Evolutionary conservation across 768 basidiomycete species (phyloP).

Genomic region (Boletus reticulatus): DNA sequence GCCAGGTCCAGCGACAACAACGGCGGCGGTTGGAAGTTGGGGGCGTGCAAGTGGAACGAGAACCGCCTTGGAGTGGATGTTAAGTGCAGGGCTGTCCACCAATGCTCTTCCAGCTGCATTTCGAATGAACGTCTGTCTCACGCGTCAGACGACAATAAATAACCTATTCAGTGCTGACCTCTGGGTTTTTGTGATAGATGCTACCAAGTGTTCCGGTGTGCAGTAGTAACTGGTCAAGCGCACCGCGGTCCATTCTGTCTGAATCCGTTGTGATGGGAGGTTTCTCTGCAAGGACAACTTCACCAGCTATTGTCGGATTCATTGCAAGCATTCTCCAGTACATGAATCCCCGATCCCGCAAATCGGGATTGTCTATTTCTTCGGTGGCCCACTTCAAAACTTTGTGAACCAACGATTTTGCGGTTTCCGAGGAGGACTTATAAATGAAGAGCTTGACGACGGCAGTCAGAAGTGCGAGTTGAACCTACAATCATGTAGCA

Average conservation of each 20-base stretch:
- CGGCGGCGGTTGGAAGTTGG: slow-evolving; percentile 40
- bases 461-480: slow-evolving; percentile 91
- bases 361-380: slow-evolving; percentile 96
- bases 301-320: slow-evolving; percentile 83
- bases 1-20: slow-evolving; percentile 61
- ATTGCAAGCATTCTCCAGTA: slow-evolving; percentile 98
- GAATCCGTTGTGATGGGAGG: slow-evolving; percentile 98
- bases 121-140: slow-evolving; percentile 83
- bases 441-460: slow-evolving; percentile 95
- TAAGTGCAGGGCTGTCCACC: slow-evolving; percentile 85
- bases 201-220: slow-evolving; percentile 94
- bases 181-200: slow-evolving; percentile 98
- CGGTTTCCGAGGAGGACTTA: slow-evolving; percentile 76
- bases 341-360: slow-evolving; percentile 97
- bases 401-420: slow-evolving; percentile 90
- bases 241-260: slow-evolving; percentile 95
- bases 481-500: slow-evolving; percentile 57
- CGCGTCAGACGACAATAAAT: slow-evolving; percentile 10
- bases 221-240: slow-evolving; percentile 89
- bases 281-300: slow-evolving; percentile 90
- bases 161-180: slow-evolving; percentile 45
- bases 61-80: slow-evolving; percentile 71
- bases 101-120: slow-evolving; percentile 82
- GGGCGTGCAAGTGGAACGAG: slow-evolving; percentile 60
- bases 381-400: slow-evolving; percentile 97